Percentiles rank a stretch among this genome's conserved stretches.
phyloP scores from a whole-genome alignment of 257 asterid species.

The Capsicum baccatum region DNA sequence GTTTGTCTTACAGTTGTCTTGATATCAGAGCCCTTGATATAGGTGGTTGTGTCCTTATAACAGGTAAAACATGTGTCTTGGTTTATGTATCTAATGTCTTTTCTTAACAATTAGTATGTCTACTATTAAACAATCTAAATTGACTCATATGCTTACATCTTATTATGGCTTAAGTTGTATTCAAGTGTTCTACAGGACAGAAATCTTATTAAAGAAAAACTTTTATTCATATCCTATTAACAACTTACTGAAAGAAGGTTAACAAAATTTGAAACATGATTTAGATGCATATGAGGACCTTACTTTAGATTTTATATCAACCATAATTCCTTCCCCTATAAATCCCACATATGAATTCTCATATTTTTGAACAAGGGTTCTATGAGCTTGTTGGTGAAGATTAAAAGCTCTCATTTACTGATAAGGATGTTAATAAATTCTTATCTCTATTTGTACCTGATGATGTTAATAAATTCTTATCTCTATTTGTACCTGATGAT shows the following conservation, averaged over 20 bases:
- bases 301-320: background rate
- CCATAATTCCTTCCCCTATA: background rate
- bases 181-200: background rate
- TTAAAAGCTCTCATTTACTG: background rate
- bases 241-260: background rate
- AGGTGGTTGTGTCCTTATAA: conserved; percentile 92
- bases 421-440: background rate
- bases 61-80: conserved; percentile 53
- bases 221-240: background rate
- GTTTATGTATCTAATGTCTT: background rate
- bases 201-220: background rate
- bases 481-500: too few species aligned
- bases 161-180: background rate
- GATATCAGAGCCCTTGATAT: conserved; percentile 81
- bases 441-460: background rate
- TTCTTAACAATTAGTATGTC: background rate
- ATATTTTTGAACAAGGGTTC: background rate
- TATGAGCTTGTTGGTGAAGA: background rate
- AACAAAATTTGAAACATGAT: background rate
- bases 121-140: background rate
- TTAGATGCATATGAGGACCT: background rate
- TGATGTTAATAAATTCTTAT: background rate
- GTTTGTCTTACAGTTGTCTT: conserved; percentile 95
- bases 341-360: background rate
- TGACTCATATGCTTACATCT: background rate